Conservation (phyloP, 495 filamentous ascomycete genomes). For the Tuber microsphaerosporum region DNA sequence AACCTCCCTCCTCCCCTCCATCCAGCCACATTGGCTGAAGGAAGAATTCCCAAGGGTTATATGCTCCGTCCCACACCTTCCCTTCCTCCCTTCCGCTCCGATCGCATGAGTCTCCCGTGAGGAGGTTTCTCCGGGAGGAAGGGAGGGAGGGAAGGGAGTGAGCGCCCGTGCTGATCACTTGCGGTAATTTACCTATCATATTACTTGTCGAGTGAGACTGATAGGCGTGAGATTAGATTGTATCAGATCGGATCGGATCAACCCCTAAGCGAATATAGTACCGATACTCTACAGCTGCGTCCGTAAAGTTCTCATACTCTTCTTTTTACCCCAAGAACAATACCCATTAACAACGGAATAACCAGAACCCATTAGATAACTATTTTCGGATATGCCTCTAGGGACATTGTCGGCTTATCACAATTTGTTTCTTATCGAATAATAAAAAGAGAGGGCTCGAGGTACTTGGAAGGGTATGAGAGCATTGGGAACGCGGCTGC, state of each 20-base stretch:
- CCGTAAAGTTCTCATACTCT: not conserved
- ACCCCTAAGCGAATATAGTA: not conserved
- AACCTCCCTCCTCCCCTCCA: not conserved
- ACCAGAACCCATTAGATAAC: not conserved
- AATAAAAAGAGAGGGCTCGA: not conserved
- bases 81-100: not conserved
- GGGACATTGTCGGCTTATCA: not conserved
- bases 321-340: not conserved
- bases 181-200: not conserved
- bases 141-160: not conserved
- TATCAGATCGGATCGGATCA: not conserved
- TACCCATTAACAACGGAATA: not conserved
- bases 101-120: not conserved
- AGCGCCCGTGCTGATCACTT: not conserved
- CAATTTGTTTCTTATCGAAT: not conserved
- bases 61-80: not conserved
- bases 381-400: not conserved
- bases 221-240: not conserved
- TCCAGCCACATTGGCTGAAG: not conserved
- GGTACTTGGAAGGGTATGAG: not conserved
- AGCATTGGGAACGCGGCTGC: not conserved
- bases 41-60: not conserved
- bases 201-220: not conserved
- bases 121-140: not conserved
- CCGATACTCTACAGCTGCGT: not conserved